These are phyloP conservation scores for Kodamaea sagamina DNA, from an alignment of 805 yeast species.

Conservation along the genomic window DNA sequence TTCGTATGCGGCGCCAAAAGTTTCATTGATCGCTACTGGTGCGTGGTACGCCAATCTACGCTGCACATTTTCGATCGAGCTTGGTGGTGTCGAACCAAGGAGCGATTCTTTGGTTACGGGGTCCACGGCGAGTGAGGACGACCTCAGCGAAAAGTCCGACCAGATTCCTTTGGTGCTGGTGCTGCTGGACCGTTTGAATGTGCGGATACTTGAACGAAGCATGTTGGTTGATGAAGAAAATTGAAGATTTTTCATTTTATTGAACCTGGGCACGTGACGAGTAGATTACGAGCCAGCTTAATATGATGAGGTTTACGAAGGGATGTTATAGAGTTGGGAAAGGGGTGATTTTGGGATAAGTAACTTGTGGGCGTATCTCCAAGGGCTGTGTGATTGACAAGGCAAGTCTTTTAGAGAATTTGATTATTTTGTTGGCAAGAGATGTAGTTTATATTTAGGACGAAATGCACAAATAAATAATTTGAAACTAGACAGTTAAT, in stretches of 20 bases:
- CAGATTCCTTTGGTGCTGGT: slow-evolving; percentile 25
- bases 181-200: slow-evolving; percentile 1
- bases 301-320: too few relatives aligned
- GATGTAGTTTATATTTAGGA: too few relatives aligned
- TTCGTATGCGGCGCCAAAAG: slow-evolving; percentile 69
- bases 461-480: too few relatives aligned
- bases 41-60: slow-evolving; percentile 58
- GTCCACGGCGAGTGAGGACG: slow-evolving; percentile 19
- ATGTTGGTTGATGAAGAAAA: not conserved
- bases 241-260: slow-evolving; percentile 4
- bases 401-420: too few relatives aligned
- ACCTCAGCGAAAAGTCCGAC: slow-evolving; percentile 35
- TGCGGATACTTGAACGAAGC: slow-evolving; percentile 7
- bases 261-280: not conserved
- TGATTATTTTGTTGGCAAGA: too few relatives aligned
- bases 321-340: too few relatives aligned
- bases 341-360: too few relatives aligned
- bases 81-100: slow-evolving; percentile 36
- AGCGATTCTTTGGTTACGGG: slow-evolving; percentile 23
- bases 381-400: too few relatives aligned
- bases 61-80: slow-evolving; percentile 45
- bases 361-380: too few relatives aligned
- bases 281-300: too few relatives aligned
- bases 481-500: too few relatives aligned
- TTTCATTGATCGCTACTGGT: slow-evolving; percentile 69